Evolutionary conservation across 1,284 basidiomycete species (phyloP), one percentile per base, ranked within the genome.

Genomic region (Irpex rosettiformis): DNA sequence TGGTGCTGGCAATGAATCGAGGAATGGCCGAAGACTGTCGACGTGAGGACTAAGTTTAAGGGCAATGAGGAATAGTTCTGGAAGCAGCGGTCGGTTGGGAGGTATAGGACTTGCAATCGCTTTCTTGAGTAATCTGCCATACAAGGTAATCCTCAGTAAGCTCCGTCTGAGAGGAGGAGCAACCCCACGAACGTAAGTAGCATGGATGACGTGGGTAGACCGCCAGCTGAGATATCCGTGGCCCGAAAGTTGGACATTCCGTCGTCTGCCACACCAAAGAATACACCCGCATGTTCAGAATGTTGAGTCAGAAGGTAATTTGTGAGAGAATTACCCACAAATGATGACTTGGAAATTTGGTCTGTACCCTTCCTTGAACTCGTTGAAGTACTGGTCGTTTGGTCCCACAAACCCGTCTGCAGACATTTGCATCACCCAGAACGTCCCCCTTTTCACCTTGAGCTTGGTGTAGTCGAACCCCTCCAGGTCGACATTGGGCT

Each of bases 1-100:
- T 13, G 71, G 70, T 0, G 64, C 49, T 1, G 74, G 73, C 16
- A 76, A 69, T 0, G 73, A 70, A 58, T 75, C 69, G n/a, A 76
- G 65, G 64, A 76, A 77, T 8, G 71, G 71, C 45, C 64, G 64
- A 25, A 76, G 60, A 4, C 65, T 59, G 7, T 61, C 54, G 2
- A 67, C 58, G 55, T 75, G 73, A 18, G 64, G 68, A 24, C 64
- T 59, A 21, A 76, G 64, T 54, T 73, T 72, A 54, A 67, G 65
- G 4, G 73, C 70, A 37, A 76, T 61, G 11, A 74, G 52, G 2
- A 75, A 63, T 24, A 70, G 63, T 52, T 59, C 67, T 1, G 74
- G 75, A 5, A 76, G 66, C n/a, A 58, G 60, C 3, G 69, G 69
- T 43, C 67, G 65, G 3, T 72, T 60, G 18, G 74, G 73, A 2